Evolutionary conservation across 371 early-diverging fungal genomes (phyloP).

Genomic region (Mucor velutinosus): DNA sequence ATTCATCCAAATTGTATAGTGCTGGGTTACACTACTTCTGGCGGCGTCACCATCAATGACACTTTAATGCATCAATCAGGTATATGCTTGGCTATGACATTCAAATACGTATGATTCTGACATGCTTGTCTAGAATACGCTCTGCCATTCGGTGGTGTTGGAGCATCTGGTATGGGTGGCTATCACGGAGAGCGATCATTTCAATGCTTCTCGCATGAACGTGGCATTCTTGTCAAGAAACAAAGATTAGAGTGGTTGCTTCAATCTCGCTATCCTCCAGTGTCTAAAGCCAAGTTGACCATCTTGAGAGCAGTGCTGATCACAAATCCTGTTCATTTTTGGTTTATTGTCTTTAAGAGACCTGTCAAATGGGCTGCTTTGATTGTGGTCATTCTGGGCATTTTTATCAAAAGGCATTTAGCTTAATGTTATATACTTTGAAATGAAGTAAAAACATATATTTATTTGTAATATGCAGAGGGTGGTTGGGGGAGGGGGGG

Average conservation of each 20-base stretch:
- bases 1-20: slow-evolving; percentile 26
- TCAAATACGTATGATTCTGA: not conserved
- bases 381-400: not conserved
- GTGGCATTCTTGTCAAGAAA: slow-evolving; percentile 54
- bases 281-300: slow-evolving; percentile 30
- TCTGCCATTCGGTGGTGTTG: slow-evolving; percentile 90
- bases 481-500: no score
- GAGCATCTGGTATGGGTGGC: slow-evolving; percentile 81
- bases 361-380: slow-evolving; percentile 5
- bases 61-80: slow-evolving; percentile 58
- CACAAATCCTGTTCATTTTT: slow-evolving; percentile 27
- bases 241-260: slow-evolving; percentile 35
- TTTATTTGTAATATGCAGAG: no score
- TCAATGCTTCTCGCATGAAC: slow-evolving; percentile 74
- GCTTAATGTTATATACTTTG: not conserved
- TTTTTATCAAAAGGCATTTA: slow-evolving; percentile 4
- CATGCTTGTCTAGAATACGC: slow-evolving; percentile 31
- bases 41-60: slow-evolving; percentile 82
- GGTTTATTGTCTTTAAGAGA: slow-evolving; percentile 14
- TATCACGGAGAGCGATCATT: slow-evolving; percentile 85
- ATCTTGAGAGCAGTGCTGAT: slow-evolving; percentile 31
- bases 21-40: slow-evolving; percentile 67
- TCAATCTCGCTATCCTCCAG: slow-evolving; percentile 67
- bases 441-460: no score
- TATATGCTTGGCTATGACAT: not conserved